Evolutionary conservation across 106 monocot genomes (phyloP).

Genomic region (Hemerocallis citrina): DNA sequence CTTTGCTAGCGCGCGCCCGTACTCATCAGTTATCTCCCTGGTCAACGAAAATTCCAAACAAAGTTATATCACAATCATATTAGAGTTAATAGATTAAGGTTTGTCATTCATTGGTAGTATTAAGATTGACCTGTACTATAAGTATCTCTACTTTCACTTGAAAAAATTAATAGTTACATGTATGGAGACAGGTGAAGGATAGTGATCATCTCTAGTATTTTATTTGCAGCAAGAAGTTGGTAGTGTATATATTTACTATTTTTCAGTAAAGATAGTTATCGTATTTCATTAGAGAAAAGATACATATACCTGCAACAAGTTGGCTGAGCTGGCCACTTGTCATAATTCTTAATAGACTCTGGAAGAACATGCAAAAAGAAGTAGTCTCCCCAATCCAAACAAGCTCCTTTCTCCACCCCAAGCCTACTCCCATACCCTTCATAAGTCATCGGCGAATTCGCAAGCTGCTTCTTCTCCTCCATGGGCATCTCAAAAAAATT

Average conservation of each 20-base stretch:
- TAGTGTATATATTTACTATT: no score
- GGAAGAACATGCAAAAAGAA: constrained; percentile 59
- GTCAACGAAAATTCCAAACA: not conserved
- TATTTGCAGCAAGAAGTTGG: no score
- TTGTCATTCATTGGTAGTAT: no score
- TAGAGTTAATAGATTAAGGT: no score
- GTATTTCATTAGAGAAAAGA: no score
- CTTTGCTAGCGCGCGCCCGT: constrained; percentile 30
- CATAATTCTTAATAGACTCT: constrained; percentile 1
- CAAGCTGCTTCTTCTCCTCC: constrained; percentile 38
- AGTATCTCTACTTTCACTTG: no score
- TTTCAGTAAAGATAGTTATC: no score
- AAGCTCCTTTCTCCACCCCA: constrained; percentile 48
- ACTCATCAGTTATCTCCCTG: constrained; percentile 53
- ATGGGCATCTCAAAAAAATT: constrained; percentile 49
- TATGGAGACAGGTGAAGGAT: no score
- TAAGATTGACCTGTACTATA: no score
- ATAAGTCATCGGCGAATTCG: constrained; percentile 51
- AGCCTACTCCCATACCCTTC: constrained; percentile 81
- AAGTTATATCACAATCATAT: no score
- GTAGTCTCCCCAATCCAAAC: constrained; percentile 81
- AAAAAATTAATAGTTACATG: no score
- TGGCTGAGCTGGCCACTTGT: constrained; percentile 49
- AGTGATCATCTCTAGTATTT: no score
- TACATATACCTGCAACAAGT: constrained; percentile 32